phyloP scores from a whole-genome alignment of 1,139 yeast genomes.

The Debaryomyces sp. region DNA sequence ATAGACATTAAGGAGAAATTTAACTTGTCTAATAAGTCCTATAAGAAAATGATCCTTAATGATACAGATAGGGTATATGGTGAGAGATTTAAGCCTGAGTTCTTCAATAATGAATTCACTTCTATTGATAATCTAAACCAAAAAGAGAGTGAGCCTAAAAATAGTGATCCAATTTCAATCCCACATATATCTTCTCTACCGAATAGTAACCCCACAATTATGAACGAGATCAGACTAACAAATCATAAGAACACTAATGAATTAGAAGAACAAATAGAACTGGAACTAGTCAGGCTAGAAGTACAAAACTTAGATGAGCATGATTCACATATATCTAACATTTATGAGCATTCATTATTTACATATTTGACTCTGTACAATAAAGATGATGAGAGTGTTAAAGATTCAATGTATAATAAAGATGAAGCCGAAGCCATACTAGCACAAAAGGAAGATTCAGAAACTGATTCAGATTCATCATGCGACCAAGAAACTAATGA shows the following conservation, averaged over 20 bases:
- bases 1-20: not conserved
- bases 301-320: constrained; percentile 17
- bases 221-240: not conserved
- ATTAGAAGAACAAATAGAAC: constrained; percentile 14
- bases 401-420: constrained; percentile 9
- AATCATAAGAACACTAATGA: constrained; percentile 2
- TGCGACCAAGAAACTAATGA: not conserved
- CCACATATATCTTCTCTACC: constrained; percentile 12
- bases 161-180: not conserved
- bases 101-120: not conserved
- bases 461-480: not conserved
- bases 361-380: constrained; percentile 16
- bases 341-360: constrained; percentile 25
- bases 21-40: not conserved
- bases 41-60: not conserved
- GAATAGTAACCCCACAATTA: not conserved
- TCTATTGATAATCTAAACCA: not conserved
- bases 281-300: constrained; percentile 13
- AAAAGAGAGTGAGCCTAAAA: not conserved
- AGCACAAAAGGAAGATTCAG: constrained; percentile 7
- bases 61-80: constrained; percentile 1
- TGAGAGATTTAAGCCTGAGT: not conserved
- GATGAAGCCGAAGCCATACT: constrained; percentile 9
- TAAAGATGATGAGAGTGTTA: constrained; percentile 7
- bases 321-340: constrained; percentile 21